Evolutionary conservation across 106 monocot species (phyloP).

Genomic region (Chionographis japonica): DNA sequence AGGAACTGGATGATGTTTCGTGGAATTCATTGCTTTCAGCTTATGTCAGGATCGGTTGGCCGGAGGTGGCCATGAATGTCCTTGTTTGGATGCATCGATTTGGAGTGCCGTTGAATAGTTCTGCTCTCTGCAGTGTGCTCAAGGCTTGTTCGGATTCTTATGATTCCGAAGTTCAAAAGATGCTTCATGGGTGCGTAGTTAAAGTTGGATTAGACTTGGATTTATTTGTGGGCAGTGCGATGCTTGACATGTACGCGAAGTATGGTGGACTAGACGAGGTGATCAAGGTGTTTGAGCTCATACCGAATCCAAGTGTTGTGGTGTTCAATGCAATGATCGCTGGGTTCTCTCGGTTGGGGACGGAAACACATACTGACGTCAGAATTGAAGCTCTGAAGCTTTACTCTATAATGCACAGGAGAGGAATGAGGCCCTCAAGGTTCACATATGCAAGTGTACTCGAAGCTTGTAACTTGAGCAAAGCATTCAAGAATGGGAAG

Average conservation of each 20-base stretch:
- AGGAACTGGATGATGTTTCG: slow-evolving; percentile 28
- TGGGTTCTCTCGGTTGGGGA: slow-evolving; percentile 32
- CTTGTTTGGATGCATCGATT: slow-evolving; percentile 47
- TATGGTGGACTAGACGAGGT: slow-evolving; percentile 43
- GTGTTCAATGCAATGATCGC: slow-evolving; percentile 55
- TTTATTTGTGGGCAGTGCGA: slow-evolving; percentile 34
- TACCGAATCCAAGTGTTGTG: slow-evolving; percentile 26
- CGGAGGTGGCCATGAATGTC: slow-evolving; percentile 25
- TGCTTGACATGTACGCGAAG: slow-evolving; percentile 37
- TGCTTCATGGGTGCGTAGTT: slow-evolving; percentile 34
- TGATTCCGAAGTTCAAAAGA: slow-evolving; percentile 21
- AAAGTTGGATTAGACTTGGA: slow-evolving; percentile 41
- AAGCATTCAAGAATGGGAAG: slow-evolving; percentile 25
- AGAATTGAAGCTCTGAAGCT: slow-evolving; percentile 25
- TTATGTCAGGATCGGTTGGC: slow-evolving; percentile 30
- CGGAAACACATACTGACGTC: slow-evolving; percentile 5
- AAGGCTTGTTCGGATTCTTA: slow-evolving; percentile 16
- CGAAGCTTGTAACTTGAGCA: slow-evolving; percentile 29
- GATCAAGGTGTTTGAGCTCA: slow-evolving; percentile 26
- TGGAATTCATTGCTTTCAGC: slow-evolving; percentile 42
- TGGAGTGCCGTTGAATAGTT: slow-evolving; percentile 24
- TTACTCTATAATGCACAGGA: slow-evolving; percentile 33
- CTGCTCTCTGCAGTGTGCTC: slow-evolving; percentile 21
- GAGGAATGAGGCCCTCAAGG: slow-evolving; percentile 34
- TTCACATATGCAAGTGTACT: slow-evolving; percentile 44